phyloP scores from a whole-genome alignment of 208 protist species.

The Leptomonas seymouri region DNA sequence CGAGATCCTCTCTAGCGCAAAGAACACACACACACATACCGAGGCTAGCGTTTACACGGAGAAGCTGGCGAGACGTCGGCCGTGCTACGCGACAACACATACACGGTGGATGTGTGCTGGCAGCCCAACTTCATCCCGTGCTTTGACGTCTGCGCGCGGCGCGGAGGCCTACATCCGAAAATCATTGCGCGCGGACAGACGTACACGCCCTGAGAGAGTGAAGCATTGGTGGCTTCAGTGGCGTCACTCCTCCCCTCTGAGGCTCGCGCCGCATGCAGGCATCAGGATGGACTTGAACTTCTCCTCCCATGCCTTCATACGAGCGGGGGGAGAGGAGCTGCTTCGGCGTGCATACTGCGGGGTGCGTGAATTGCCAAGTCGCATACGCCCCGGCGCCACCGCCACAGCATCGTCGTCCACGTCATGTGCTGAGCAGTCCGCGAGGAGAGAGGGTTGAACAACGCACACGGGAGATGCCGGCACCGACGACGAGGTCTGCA shows the following conservation, averaged over 20 bases:
- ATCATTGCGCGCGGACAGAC: too few relatives aligned
- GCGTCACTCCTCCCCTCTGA: background rate
- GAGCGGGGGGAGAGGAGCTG: constrained; percentile 5
- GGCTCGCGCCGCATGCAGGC: background rate
- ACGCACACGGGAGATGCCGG: constrained; percentile 10
- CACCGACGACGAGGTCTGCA: background rate
- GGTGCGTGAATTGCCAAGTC: background rate
- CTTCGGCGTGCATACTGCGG: too few relatives aligned
- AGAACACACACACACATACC: too few relatives aligned
- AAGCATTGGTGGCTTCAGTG: too few relatives aligned
- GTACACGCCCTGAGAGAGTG: too few relatives aligned
- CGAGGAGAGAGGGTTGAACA: constrained; percentile 15
- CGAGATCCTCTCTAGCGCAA: too few relatives aligned
- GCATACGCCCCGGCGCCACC: background rate
- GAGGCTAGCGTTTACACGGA: too few relatives aligned
- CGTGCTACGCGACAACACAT: background rate
- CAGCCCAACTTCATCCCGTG: too few relatives aligned
- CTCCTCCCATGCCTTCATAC: constrained; percentile 26
- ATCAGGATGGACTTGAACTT: constrained; percentile 30
- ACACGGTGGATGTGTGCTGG: background rate
- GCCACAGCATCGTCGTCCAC: background rate
- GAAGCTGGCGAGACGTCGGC: background rate
- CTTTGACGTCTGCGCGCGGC: too few relatives aligned
- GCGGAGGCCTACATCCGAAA: too few relatives aligned
- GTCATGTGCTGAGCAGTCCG: background rate